A percentile compares a stretch with the other conserved stretches of the same genome.
Conservation (phyloP, 1,284 basidiomycete species). For the Cryptococcus sp. region DNA sequence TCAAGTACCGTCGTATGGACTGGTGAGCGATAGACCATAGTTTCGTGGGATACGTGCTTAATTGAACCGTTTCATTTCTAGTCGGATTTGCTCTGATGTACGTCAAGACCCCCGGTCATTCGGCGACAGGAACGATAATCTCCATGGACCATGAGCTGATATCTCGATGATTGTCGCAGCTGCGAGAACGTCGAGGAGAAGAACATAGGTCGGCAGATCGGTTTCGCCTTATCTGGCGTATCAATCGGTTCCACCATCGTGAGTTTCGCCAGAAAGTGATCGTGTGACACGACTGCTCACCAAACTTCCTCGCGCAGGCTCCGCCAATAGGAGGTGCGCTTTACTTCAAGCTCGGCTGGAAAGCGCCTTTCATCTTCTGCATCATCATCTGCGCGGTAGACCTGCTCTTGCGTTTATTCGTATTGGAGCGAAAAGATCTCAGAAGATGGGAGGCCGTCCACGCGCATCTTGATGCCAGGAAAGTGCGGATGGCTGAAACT, state of each 20-base stretch:
- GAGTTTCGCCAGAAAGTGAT: slow-evolving; percentile 37
- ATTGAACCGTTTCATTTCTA: slow-evolving; percentile 2
- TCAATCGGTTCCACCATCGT: slow-evolving; percentile 58
- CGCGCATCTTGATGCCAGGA: not conserved
- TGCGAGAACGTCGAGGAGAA: slow-evolving; percentile 68
- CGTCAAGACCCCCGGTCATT: not conserved
- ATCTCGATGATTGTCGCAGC: slow-evolving; percentile 43
- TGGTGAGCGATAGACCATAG: slow-evolving; percentile 58
- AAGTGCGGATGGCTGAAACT: not conserved
- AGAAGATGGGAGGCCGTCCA: slow-evolving; percentile 16
- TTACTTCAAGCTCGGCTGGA: slow-evolving; percentile 67
- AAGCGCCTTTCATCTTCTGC: slow-evolving; percentile 72
- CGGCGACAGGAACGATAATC: no score
- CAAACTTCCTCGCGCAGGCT: slow-evolving; percentile 16
- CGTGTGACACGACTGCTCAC: slow-evolving; percentile 40
- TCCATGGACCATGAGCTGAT: no score
- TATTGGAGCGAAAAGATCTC: slow-evolving; percentile 56
- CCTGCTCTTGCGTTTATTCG: slow-evolving; percentile 58
- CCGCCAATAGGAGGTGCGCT: slow-evolving; percentile 71
- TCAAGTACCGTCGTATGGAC: slow-evolving; percentile 75
- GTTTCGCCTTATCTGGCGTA: slow-evolving; percentile 69
- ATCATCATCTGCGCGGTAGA: slow-evolving; percentile 65
- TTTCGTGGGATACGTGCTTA: slow-evolving; percentile 17
- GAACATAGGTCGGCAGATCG: slow-evolving; percentile 67
- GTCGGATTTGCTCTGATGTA: slow-evolving; percentile 31